Evolutionary conservation across 768 basidiomycete genomes (phyloP).

Genomic region (Tephrocybe sp.): DNA sequence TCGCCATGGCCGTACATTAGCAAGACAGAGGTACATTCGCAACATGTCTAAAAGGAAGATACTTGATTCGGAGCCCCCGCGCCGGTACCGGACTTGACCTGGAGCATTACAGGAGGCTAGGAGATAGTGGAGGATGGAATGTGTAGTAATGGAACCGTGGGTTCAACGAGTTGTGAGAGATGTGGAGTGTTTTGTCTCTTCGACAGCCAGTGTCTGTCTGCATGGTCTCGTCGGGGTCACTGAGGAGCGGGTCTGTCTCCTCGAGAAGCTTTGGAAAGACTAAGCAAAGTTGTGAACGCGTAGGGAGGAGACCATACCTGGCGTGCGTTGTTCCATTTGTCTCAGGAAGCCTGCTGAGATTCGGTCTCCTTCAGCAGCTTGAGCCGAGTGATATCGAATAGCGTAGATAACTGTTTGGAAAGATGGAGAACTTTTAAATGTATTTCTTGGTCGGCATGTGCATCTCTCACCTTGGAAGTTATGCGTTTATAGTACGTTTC

Average conservation of each 20-base stretch:
- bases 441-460: too few species aligned
- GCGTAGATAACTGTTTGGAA: conserved; percentile 53
- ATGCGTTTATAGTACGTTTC: conserved; percentile 45
- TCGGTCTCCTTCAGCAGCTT: too few species aligned
- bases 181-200: conserved; percentile 55
- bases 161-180: conserved; percentile 32
- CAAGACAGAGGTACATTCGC: conserved; percentile 77
- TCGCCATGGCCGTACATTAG: conserved; percentile 60
- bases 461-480: too few species aligned
- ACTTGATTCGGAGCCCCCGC: conserved; percentile 85
- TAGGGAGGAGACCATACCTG: conserved; percentile 45
- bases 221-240: too few species aligned
- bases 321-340: conserved; percentile 53
- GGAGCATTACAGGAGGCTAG: conserved; percentile 75
- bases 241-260: too few species aligned
- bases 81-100: conserved; percentile 91
- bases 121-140: conserved; percentile 69
- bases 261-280: conserved; percentile 55
- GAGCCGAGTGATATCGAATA: too few species aligned
- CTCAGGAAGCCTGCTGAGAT: too few species aligned
- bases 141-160: conserved; percentile 68
- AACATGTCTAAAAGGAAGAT: conserved; percentile 78
- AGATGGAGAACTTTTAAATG: conserved; percentile 34
- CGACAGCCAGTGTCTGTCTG: conserved; percentile 65
- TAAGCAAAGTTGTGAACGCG: not conserved